phyloP scores from a whole-genome alignment of 2,329 filamentous ascomycete genomes.

The Phialophora macrospora region DNA sequence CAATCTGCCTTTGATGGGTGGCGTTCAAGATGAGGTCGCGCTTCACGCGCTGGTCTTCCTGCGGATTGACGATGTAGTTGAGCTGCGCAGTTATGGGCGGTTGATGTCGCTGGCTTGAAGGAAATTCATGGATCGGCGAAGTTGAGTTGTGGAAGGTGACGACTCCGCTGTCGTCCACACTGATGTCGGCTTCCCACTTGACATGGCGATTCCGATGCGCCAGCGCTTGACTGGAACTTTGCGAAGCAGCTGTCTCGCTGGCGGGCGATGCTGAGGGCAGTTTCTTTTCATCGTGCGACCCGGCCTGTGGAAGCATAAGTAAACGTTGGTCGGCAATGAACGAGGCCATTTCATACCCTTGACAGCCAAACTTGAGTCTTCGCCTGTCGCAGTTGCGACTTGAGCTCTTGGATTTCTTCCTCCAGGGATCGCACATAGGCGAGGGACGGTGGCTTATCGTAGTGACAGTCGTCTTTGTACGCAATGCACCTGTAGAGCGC shows the following conservation, averaged over 20 bases:
- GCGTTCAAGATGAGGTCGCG: slow-evolving; percentile 36
- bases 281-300: slow-evolving; percentile 36
- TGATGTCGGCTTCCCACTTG: slow-evolving; percentile 38
- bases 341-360: slow-evolving; percentile 20
- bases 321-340: neutral
- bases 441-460: slow-evolving; percentile 39
- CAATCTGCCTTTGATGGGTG: slow-evolving; percentile 35
- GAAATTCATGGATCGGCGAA: slow-evolving; percentile 37
- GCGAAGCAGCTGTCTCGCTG: slow-evolving; percentile 33
- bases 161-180: slow-evolving; percentile 36
- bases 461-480: slow-evolving; percentile 40
- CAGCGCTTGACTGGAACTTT: slow-evolving; percentile 25
- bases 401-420: slow-evolving; percentile 38
- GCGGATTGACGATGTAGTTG: slow-evolving; percentile 9
- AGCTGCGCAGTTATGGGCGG: slow-evolving; percentile 14
- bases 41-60: slow-evolving; percentile 33
- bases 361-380: slow-evolving; percentile 37
- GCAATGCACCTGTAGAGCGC: slow-evolving; percentile 34
- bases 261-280: slow-evolving; percentile 32
- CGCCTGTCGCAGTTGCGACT: slow-evolving; percentile 35
- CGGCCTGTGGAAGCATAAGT: slow-evolving; percentile 20
- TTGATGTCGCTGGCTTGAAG: slow-evolving; percentile 26
- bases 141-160: slow-evolving; percentile 39
- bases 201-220: slow-evolving; percentile 29
- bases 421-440: slow-evolving; percentile 39